phyloP scores from a whole-genome alignment of 106 monocot species.

The Posidonia australis region DNA sequence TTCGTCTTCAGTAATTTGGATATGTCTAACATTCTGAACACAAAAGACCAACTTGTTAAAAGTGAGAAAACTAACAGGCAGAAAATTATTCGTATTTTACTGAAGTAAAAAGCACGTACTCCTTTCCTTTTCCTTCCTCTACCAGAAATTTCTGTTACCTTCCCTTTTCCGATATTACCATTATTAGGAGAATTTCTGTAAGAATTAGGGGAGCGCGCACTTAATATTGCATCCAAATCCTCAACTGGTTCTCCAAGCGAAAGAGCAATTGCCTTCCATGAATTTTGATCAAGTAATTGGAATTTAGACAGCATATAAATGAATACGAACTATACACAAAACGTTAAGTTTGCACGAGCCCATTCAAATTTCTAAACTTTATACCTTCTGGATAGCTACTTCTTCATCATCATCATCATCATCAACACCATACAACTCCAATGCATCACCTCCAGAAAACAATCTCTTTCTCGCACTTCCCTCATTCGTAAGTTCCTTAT shows the following conservation, averaged over 20 bases:
- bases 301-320: background rate
- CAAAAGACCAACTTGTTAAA: no score
- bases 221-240: background rate
- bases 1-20: conserved; percentile 74
- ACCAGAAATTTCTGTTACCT: conserved; percentile 1
- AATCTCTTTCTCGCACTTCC: conserved; percentile 11
- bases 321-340: background rate
- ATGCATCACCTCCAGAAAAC: background rate
- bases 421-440: conserved; percentile 3
- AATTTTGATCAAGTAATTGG: conserved; percentile 1
- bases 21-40: conserved; percentile 33
- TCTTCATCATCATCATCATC: conserved; percentile 35
- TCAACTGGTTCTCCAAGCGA: conserved; percentile 38
- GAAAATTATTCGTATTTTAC: background rate
- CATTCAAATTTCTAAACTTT: background rate
- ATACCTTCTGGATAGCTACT: conserved; percentile 50
- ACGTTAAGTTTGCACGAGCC: background rate
- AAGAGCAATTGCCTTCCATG: conserved; percentile 63
- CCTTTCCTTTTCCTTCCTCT: conserved; percentile 28
- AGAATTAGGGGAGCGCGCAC: conserved; percentile 8
- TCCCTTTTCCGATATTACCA: conserved; percentile 9
- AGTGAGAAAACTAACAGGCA: no score
- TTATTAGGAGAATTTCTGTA: conserved; percentile 8
- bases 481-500: conserved; percentile 14
- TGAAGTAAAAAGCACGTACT: background rate